These are phyloP conservation scores for Macroventuria anomochaeta DNA, from an alignment of 2,329 filamentous ascomycete genomes.

Conservation along the genomic window DNA sequence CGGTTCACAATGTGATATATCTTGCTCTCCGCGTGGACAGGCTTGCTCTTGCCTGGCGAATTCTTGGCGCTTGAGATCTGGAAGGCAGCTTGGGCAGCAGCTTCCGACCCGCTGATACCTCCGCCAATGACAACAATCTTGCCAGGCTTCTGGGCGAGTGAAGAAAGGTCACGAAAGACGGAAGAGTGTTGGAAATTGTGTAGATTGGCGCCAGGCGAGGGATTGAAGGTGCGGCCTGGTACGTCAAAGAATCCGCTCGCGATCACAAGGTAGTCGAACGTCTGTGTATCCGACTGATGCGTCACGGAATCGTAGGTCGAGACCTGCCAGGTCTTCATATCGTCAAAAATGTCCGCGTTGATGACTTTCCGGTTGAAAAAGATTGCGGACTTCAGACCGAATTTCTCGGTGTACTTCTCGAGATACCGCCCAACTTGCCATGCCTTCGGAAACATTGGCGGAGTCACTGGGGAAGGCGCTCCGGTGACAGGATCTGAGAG, in stretches of 20 bases:
- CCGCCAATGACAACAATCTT: conserved; percentile 79
- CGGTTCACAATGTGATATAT: conserved; percentile 73
- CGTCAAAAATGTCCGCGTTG: conserved; percentile 29
- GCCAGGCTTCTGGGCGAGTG: conserved; percentile 43
- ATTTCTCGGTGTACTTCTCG: conserved; percentile 66
- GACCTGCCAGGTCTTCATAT: conserved; percentile 31
- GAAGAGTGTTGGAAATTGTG: conserved; percentile 39
- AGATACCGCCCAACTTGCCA: conserved; percentile 80
- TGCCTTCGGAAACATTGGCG: conserved; percentile 73
- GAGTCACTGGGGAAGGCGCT: conserved; percentile 32
- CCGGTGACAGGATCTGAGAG: conserved; percentile 21
- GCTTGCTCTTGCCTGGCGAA: conserved; percentile 52
- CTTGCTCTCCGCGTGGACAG: conserved; percentile 52
- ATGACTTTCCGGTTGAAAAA: conserved; percentile 55
- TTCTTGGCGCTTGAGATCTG: conserved; percentile 71
- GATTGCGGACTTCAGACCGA: conserved; percentile 59
- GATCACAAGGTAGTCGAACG: conserved; percentile 75
- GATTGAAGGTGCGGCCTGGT: conserved; percentile 27
- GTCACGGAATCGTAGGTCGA: conserved; percentile 24
- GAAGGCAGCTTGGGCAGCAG: conserved; percentile 72
- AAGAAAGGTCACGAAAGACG: conserved; percentile 31
- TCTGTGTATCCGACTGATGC: conserved; percentile 16
- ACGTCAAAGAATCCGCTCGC: conserved; percentile 76
- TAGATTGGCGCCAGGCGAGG: conserved; percentile 5
- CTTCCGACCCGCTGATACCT: conserved; percentile 83